Conservation (phyloP, 208 protist genomes). For the Herpetomonas muscarum region DNA sequence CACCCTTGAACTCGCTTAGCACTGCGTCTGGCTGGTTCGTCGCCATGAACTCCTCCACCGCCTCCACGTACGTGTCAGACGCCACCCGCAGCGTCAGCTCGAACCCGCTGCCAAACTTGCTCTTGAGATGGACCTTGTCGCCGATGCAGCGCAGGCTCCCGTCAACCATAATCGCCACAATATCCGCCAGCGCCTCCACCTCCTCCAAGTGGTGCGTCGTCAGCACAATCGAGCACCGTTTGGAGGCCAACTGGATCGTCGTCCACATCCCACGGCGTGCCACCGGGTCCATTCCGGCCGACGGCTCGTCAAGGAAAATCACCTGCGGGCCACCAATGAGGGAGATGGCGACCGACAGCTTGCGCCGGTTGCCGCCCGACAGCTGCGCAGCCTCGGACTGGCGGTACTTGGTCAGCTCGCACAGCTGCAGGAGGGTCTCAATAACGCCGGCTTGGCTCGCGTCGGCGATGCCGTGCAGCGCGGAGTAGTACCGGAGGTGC, state of each 20-base stretch:
- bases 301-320: conserved; percentile 59
- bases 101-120: conserved; percentile 54
- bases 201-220: conserved; percentile 90
- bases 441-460: conserved; percentile 3
- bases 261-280: conserved; percentile 55
- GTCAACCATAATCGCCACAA: conserved; percentile 80
- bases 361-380: conserved; percentile 56
- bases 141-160: conserved; percentile 78
- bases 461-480: conserved; percentile 40
- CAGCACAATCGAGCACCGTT: conserved; percentile 50
- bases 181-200: conserved; percentile 62
- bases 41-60: conserved; percentile 11
- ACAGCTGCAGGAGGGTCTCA: conserved; percentile 11
- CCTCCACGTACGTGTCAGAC: not conserved
- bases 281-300: conserved; percentile 47
- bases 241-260: conserved; percentile 33
- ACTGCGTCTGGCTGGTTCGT: conserved; percentile 12
- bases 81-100: conserved; percentile 25
- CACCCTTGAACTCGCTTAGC: conserved; percentile 24
- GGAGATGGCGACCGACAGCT: conserved; percentile 43
- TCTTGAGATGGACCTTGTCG: conserved; percentile 63
- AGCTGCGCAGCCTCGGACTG: conserved; percentile 8
- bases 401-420: conserved; percentile 16
- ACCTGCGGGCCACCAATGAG: conserved; percentile 42
- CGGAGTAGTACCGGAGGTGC: conserved; percentile 86